A percentile compares a stretch with the other conserved stretches of the same genome.
These are phyloP conservation scores for Inga laurina DNA, from an alignment of 306 rosid genomes.

Conservation along the genomic window DNA sequence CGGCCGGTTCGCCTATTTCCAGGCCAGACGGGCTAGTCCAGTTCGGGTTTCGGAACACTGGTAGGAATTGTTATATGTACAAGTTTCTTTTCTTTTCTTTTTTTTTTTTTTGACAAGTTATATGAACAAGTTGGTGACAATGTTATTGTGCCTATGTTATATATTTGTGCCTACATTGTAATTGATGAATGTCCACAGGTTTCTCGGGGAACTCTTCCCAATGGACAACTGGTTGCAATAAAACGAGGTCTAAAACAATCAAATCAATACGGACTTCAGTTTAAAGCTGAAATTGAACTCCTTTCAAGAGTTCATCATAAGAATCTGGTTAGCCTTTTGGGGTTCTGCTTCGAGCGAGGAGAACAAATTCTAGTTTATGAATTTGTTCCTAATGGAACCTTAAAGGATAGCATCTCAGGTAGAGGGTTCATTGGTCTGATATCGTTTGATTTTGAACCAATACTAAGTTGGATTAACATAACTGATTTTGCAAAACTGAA, in stretches of 20 bases:
- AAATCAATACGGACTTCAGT: constrained; percentile 45
- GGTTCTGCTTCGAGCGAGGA: constrained; percentile 57
- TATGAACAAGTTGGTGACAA: not conserved
- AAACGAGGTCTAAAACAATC: constrained; percentile 50
- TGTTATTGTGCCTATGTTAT: no score
- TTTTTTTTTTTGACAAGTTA: not conserved
- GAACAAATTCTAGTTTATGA: constrained; percentile 61
- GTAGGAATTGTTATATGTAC: no score
- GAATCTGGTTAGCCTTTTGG: constrained; percentile 55
- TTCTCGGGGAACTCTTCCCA: constrained; percentile 45
- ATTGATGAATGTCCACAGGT: constrained; percentile 40
- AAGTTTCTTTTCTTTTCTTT: no score
- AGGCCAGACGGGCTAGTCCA: no score
- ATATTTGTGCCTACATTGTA: not conserved
- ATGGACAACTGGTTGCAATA: constrained; percentile 48
- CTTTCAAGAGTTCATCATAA: constrained; percentile 65
- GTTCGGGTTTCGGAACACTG: no score
- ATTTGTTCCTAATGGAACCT: no score
- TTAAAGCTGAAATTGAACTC: constrained; percentile 61
- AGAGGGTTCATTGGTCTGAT: no score
- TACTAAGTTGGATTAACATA: no score
- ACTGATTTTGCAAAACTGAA: not conserved
- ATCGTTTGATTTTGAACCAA: no score
- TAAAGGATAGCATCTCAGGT: no score
- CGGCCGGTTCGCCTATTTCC: no score